phyloP scores from a whole-genome alignment of 768 basidiomycete species.

The Suillus subalutaceus region DNA sequence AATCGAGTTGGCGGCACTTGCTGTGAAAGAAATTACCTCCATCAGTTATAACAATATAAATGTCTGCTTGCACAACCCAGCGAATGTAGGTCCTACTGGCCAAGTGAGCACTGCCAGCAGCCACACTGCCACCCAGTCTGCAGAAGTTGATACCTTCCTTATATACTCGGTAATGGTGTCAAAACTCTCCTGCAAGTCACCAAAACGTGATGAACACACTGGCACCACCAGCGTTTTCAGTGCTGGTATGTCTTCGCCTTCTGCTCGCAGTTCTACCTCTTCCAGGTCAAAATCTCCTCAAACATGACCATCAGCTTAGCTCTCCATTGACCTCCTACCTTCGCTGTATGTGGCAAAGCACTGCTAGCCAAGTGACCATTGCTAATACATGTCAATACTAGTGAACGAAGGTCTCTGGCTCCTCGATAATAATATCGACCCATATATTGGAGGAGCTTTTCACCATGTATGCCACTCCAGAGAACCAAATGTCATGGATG shows the following conservation, averaged over 20 bases:
- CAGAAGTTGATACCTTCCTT: not conserved
- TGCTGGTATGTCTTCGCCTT: constrained; percentile 51
- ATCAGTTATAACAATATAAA: not conserved
- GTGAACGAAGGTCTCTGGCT: constrained; percentile 92
- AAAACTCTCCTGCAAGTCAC: not conserved
- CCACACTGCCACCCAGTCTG: constrained; percentile 4
- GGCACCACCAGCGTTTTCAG: constrained; percentile 32
- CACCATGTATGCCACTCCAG: constrained; percentile 64
- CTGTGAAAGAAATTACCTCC: not conserved
- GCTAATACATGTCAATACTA: constrained; percentile 36
- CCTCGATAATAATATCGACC: constrained; percentile 74
- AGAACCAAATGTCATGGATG: not conserved
- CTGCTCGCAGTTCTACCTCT: constrained; percentile 55
- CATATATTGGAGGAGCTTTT: constrained; percentile 86
- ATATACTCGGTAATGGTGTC: not conserved
- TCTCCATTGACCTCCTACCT: constrained; percentile 82
- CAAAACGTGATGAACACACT: constrained; percentile 1
- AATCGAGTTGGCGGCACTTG: not conserved
- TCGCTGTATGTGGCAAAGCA: constrained; percentile 55
- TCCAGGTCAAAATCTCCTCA: constrained; percentile 45
- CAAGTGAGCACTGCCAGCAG: not conserved
- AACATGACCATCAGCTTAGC: constrained; percentile 74
- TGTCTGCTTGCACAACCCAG: not conserved
- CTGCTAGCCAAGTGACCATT: not conserved
- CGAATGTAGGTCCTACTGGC: not conserved